Conservation (phyloP, 140 eudicot genomes). For the Oenanthe javanica region DNA sequence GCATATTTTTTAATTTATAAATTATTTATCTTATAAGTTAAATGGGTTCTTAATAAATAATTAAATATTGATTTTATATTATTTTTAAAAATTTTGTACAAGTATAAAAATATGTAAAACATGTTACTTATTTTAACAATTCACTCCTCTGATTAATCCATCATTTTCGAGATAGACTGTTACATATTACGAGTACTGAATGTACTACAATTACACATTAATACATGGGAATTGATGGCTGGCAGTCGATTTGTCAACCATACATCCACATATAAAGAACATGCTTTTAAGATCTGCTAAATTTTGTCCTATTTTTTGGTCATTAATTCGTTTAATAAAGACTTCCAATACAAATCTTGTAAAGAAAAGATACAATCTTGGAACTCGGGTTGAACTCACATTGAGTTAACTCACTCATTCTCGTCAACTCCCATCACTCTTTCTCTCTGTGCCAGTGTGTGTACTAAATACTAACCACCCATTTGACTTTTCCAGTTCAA, state of each 20-base stretch:
- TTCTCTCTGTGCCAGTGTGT: not conserved
- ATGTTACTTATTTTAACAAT: no score
- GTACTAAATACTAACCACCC: not conserved
- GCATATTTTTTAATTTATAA: no score
- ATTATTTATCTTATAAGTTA: no score
- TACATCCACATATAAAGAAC: not conserved
- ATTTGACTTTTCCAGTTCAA: not conserved
- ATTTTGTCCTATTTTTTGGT: slow-evolving; percentile 19
- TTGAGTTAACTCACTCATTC: slow-evolving; percentile 22
- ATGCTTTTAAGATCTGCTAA: slow-evolving; percentile 9
- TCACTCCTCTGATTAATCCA: not conserved
- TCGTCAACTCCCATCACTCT: slow-evolving; percentile 9
- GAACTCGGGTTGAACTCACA: slow-evolving; percentile 13
- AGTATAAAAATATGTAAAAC: no score
- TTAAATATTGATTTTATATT: no score
- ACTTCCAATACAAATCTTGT: slow-evolving; percentile 16
- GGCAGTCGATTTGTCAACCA: no score
- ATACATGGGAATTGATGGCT: not conserved
- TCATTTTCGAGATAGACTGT: not conserved
- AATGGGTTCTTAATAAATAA: no score
- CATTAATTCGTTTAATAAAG: slow-evolving; percentile 36
- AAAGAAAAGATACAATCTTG: not conserved
- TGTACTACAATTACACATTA: no score
- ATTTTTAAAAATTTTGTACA: no score
- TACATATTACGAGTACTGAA: not conserved